phyloP scores from a whole-genome alignment of 192 early-diverging fungal genomes.

The Pecoramyces ruminantium region DNA sequence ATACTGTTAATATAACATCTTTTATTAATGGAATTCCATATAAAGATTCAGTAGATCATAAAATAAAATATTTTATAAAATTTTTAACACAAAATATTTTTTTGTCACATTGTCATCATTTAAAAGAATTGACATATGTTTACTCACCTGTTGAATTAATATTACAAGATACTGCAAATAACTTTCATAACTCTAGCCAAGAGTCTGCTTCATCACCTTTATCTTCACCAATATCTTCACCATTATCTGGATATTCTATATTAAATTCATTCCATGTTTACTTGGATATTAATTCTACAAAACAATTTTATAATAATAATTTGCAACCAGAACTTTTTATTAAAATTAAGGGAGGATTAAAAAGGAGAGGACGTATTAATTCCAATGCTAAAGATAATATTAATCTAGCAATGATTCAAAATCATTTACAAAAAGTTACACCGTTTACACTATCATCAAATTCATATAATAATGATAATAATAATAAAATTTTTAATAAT shows the following conservation, averaged over 20 bases:
- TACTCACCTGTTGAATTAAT: neutral
- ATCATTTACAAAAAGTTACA: neutral
- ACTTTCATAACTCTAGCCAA: neutral
- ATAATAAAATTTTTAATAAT: too few relatives aligned
- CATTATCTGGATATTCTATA: neutral
- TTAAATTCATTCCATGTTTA: neutral
- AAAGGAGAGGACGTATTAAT: neutral
- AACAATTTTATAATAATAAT: neutral
- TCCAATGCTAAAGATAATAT: neutral
- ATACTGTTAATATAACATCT: neutral
- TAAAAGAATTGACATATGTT: neutral
- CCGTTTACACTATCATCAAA: neutral
- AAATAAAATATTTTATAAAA: neutral
- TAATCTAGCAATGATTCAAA: neutral
- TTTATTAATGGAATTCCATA: neutral
- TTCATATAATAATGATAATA: neutral
- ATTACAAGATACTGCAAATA: neutral
- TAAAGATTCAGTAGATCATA: neutral
- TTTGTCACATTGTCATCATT: neutral
- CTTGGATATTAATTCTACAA: neutral
- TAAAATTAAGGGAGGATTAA: neutral
- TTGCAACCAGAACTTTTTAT: neutral
- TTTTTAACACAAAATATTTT: neutral
- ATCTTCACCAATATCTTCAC: neutral
- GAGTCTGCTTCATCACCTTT: neutral